Evolutionary conservation across 2,329 filamentous ascomycete genomes (phyloP), one percentile per base, ranked within the genome.

Genomic region (Pseudogymnoascus sp.): DNA sequence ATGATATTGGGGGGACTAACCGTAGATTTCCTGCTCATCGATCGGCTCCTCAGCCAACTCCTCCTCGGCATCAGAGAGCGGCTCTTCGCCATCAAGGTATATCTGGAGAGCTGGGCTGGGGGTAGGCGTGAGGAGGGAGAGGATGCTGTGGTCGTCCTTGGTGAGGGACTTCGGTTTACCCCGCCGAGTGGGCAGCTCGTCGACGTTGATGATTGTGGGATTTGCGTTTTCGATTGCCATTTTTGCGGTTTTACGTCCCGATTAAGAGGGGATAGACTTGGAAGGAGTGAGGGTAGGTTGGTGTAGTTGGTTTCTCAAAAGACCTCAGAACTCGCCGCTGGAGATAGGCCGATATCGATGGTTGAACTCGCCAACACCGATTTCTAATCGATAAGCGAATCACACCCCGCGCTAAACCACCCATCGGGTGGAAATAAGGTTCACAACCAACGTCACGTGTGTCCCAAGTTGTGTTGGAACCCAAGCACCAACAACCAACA

Each of bases 11-110:
- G 23, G 23, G 23, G 2, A 25, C 23, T 25, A 79, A 95, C 92
- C 92, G 74, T 93, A 99, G 45, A 99, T 93, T 77, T 99, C 95
- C 76, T 97, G 95, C 75, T 96, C 91, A 74, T 99, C 95, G 69
- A 99, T 96, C 64, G 90, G 90, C 71, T 98, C 93, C 37, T 87
- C 81, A 1, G 80, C 79, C 60, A 85, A 82, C 65, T 88, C 85
- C 65, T 86, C 84, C 61, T 85, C 79, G 61, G 75, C 79, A 60
- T 76, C 76, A 3, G 73, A 72, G 43, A 74, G 71, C 36, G 70
- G 67, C 60, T 74, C 72, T 41, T 71, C 72, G 60, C 69, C 69
- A 43, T 73, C 73, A 7, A 62, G 60, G 34, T 62, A 45, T 6
- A 41, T 41, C 39, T 62, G 60, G 0, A 62, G 11, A 3, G 60